Percentiles rank a stretch among this genome's conserved stretches.
Evolutionary conservation across 225 moss, liverwort and hornwort species (phyloP).

Genomic region (Sphagnum contortum): DNA sequence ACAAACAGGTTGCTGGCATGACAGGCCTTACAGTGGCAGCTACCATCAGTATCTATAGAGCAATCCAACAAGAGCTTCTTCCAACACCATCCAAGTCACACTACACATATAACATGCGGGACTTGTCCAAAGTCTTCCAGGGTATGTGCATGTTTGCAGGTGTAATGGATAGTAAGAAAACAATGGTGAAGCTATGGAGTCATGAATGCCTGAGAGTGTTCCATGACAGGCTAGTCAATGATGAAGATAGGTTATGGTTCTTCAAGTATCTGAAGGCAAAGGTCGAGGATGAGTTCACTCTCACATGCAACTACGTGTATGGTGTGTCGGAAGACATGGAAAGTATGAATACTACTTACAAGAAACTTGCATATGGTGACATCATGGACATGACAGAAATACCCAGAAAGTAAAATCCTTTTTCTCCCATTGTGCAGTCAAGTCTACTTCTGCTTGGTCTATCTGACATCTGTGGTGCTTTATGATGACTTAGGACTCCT

Average conservation of each 20-base stretch:
- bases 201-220: conserved; percentile 78
- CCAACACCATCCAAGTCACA: conserved; percentile 83
- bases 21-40: conserved; percentile 34
- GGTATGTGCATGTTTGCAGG: conserved; percentile 73
- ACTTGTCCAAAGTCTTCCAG: conserved; percentile 72
- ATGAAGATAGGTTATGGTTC: conserved; percentile 68
- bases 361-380: conserved; percentile 66
- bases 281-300: conserved; percentile 37
- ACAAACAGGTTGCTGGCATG: conserved; percentile 45
- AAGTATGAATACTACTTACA: conserved; percentile 40
- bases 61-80: conserved; percentile 61
- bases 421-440: too few species aligned
- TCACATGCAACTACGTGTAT: conserved; percentile 42
- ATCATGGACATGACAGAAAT: conserved; percentile 69
- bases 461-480: too few species aligned
- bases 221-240: conserved; percentile 61
- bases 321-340: conserved; percentile 30
- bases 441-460: too few species aligned
- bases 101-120: conserved; percentile 69
- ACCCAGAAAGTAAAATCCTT: conserved; percentile 44
- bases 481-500: too few species aligned
- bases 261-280: conserved; percentile 35
- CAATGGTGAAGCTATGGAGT: conserved; percentile 65
- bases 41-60: conserved; percentile 67
- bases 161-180: conserved; percentile 65